These are phyloP conservation scores for Tetraselmis chui DNA, from an alignment of 139 green algal genomes.

Conservation along the genomic window DNA sequence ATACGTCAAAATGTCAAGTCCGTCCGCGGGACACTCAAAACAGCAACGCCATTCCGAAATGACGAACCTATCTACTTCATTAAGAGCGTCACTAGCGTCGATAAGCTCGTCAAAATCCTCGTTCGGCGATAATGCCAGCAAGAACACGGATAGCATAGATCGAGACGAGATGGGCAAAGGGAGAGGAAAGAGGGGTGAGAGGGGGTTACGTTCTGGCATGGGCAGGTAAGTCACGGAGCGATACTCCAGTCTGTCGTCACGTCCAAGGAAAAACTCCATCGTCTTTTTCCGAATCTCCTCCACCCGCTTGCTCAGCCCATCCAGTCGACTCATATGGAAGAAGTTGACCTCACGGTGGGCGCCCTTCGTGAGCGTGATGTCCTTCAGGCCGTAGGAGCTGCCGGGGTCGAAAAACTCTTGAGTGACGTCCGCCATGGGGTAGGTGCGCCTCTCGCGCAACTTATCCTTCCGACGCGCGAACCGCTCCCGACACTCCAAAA, in stretches of 20 bases:
- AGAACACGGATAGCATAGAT: no score
- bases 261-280: conserved; percentile 48
- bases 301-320: conserved; percentile 52
- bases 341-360: conserved; percentile 46
- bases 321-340: conserved; percentile 48
- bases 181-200: no score
- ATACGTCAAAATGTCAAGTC: no score
- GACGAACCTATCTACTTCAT: no score
- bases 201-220: not conserved
- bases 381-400: conserved; percentile 45
- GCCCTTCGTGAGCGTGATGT: conserved; percentile 40
- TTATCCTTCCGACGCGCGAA: conserved; percentile 63
- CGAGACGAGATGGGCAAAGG: no score
- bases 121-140: no score
- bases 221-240: conserved; percentile 53
- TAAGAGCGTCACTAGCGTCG: no score
- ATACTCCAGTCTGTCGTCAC: conserved; percentile 67
- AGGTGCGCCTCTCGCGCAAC: conserved; percentile 51
- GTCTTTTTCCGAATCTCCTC: conserved; percentile 52
- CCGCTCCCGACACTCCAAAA: conserved; percentile 40
- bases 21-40: no score
- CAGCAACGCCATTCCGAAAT: no score
- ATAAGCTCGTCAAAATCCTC: no score
- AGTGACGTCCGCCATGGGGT: conserved; percentile 30
- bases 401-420: conserved; percentile 58